Percentiles rank a stretch among this genome's conserved stretches.
Conservation (phyloP, 2,329 filamentous ascomycete species). For the Microcyclospora tardicrescens region DNA sequence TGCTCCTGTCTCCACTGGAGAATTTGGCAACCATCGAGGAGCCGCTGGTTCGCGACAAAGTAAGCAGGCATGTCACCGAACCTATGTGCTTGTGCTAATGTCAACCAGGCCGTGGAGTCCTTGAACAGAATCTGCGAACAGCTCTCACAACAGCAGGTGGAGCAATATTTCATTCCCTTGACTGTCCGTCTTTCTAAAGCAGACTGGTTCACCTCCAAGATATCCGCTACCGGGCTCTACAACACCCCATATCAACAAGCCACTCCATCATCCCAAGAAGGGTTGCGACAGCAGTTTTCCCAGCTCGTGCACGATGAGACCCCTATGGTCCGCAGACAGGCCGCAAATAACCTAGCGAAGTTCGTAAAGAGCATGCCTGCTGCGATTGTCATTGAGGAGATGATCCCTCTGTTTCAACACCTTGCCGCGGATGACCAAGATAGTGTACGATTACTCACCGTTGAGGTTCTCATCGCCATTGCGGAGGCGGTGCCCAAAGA, state of each 20-base stretch:
- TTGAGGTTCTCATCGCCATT: conserved; percentile 91
- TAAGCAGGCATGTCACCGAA: conserved; percentile 26
- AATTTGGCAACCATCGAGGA: conserved; percentile 98
- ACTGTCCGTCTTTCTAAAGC: conserved; percentile 93
- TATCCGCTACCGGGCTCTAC: conserved; percentile 92
- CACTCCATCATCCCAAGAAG: conserved; percentile 74
- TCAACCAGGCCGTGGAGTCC: conserved; percentile 77
- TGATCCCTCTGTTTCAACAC: conserved; percentile 98
- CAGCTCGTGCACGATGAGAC: conserved; percentile 95
- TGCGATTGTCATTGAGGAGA: conserved; percentile 86
- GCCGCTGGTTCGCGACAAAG: conserved; percentile 95
- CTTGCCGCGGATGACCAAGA: conserved; percentile 94
- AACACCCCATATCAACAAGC: conserved; percentile 88
- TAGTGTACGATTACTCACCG: conserved; percentile 87
- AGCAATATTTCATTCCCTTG: conserved; percentile 94
- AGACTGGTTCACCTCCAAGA: conserved; percentile 99
- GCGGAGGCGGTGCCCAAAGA: conserved; percentile 96
- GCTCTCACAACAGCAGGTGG: conserved; percentile 80
- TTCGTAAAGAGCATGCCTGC: conserved; percentile 96
- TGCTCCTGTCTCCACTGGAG: conserved; percentile 91
- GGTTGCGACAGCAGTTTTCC: conserved; percentile 80
- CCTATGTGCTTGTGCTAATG: background rate
- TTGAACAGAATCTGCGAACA: conserved; percentile 98
- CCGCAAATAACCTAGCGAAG: conserved; percentile 89
- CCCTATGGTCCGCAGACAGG: conserved; percentile 94